Base-by-base conservation (phyloP, 1,284 basidiomycete genomes). In the Moesziomyces sp. region DNA sequence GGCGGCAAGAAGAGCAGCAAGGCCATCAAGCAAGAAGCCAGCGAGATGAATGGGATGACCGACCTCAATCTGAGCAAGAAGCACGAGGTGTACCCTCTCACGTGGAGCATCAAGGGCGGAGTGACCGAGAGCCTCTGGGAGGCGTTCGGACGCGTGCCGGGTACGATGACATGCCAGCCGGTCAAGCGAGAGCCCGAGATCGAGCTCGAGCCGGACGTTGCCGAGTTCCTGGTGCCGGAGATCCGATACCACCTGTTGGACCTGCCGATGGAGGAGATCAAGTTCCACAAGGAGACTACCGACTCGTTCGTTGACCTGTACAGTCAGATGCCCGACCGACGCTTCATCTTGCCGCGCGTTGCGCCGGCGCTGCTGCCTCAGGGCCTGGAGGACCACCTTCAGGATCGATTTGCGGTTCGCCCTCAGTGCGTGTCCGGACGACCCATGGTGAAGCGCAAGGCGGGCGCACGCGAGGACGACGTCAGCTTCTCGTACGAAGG, bases 51-150 rank as follows among this genome's bases (percentile, higher is more conserved):
- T 28, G 16, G 55, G 28, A 47, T 51, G n/a, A 40, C 47, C 7
- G 64, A 63, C 21, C 21, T 52, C 16, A 42, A 49, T 14, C 63
- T 56, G 49, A 60, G 59, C 63, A 70, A 70, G 56, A 69, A 65
- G 54, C 78, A 80, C 60, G 78, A 77, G 46, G 58, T 78, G 16
- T 80, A 69, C 45, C 78, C 78, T 1, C 58, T 74, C 26, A 78
- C 74, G 0, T 80, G 78, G 78, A 58, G 52, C 42, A 68, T 71
- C 58, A 68, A 72, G 21, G 54, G 56, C 5, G 70, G 71, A 40
- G 65, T 80, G 21, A 76, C 75, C 51, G 74, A 78, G 56, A 74
- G 76, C 24, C 58, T 82, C 14, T 82, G 81, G 81, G 75, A 82
- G 42, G 76, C 75, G 11, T 58, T 81, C 28, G 75, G 78, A 19